Base-by-base conservation (phyloP, 257 asterid species). In the Nyctanthes arbortristis region DNA sequence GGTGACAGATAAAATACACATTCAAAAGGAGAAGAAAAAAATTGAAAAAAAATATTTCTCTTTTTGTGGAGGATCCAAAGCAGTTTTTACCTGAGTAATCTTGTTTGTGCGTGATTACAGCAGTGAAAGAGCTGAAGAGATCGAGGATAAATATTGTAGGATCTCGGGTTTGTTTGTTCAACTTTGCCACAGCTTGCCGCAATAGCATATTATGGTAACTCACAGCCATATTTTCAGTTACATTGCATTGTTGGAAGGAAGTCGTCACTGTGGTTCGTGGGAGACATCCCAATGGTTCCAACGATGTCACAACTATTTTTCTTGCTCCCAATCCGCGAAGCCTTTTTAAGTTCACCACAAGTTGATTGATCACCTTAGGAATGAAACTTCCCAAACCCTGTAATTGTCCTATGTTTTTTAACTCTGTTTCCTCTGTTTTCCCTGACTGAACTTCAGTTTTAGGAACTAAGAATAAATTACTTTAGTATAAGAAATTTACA, bases 201-300 rank as follows among this genome's bases (percentile, higher is more conserved):
- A 93, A 24, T 0, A 82, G 66, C 40, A 58, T 68, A 78, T 93
- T 90, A 80, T 93, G 97, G 28, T 78, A 81, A 29, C 12, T 56
- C 40, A 81, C 97, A 0, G 84, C 85, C 4, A 45, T 7, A 73
- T 93, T 88, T 32, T 77, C 70, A 18, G 90, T 82, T 12, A 65
- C 36, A 55, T 93, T 90, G 88, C 98, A 93, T 60, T 81, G 74
- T 65, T 80, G 84, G 69, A 75, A 93, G 0, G 89, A 81, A 0
- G 79, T 65, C 7, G 40, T 8, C n/a, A 61, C 32, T 0, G 98
- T 93, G 54, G 11, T 62, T 10, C 84, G 79, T 13, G 98, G 98
- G 9, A 93, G 96, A 70, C 98, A 93, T 7, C 98, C 97, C 56
- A 93, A 12, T 0, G 98, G 98, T 68, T 84, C 75, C 74, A 93